Evolutionary conservation across 176 grass and related monocot genomes (phyloP), one percentile per base, ranked within the genome.

Genomic region (Poa pratensis): DNA sequence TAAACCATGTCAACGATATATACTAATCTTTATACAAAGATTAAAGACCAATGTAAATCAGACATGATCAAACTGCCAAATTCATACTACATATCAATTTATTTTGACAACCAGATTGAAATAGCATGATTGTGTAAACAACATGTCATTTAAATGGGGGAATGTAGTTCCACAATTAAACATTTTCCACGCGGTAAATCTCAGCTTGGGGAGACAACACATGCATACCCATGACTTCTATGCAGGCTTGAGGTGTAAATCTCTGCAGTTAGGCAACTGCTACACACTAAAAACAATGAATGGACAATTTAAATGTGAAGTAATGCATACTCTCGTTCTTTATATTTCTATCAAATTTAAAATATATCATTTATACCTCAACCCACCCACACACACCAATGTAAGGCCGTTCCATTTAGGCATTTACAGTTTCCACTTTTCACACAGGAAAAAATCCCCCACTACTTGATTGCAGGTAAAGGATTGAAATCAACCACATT

Each of bases 91-190:
- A 53, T 65, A 83, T 17, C 32, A 23, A 34, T 22, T 77, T 82
- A 63, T 64, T n/a, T 30, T 53, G 10, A 71, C 43, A 22, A 86
- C 35, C 43, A 24, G 16, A 34, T 28, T 75, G 0, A 17, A 63
- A 82, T n/a, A 26, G 46, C 16, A 73, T 52, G 67, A 64, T 39
- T 35, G n/a, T 5, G 73, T 62, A 83, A 83, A 79, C 80, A 83
- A 79, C 73, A 83, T 23, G 50, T 39, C n/a, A 82, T 55, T 7
- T 3, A 68, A 52, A 32, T 35, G 7, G 45, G 27, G 16, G 43
- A 67, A 22, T 27, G 51, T 52, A 57, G 24, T 69, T 87, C 19
- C 78, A 42, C 42, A 18, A 80, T 27, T 9, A 80, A 54, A 46
- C 43, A 53, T 63, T 60, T 26, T 58, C 70, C n/a, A 75, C 27